Base-by-base conservation (phyloP, 257 asterid genomes). In the Jacaranda mimosifolia region DNA sequence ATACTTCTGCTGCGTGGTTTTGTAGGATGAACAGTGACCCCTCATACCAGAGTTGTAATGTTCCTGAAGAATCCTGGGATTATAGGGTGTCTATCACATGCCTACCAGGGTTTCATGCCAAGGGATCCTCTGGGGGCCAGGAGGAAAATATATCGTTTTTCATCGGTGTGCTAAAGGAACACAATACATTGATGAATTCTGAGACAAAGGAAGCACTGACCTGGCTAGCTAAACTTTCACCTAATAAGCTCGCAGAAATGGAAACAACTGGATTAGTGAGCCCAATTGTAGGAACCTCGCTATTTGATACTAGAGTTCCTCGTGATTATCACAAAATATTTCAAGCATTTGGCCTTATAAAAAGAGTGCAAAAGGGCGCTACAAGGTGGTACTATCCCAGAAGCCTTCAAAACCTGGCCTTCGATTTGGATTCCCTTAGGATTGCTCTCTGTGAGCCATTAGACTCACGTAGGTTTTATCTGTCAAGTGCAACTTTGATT, bases 11-110 rank as follows among this genome's bases (percentile, higher is more conserved):
- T 42, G 97, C 91, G 45, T 96, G 99, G 99, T 96, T 96, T 85
- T 96, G 99, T 82, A 90, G 97, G 72, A 96, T 96, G 97, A 96
- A 91, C 75, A 83, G 67, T 39, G 97, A 96, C 60, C 88, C 97
- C 10, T 83, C 82, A n/a, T 82, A 81, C 74, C 96, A 87, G 87
- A 90, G 83, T 76, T 96, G 98, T 83, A 68, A 80, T 78, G 87
- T 86, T 76, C 97, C 93, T 51, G 98, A 96, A 88, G 98, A 93
- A 82, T 83, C 96, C 71, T 91, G 93, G 91, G 96, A 93, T 82
- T 70, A 63, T 39, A 85, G 56, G 82, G 92, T 85, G 76, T 59
- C 92, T 62, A 87, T 96, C 64, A 96, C 92, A 62, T 79, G 76
- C 84, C 82, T 90, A 32, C 98, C 90, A 45, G 99, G 99, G 52